Base-by-base conservation (phyloP, 2,329 filamentous ascomycete species). In the Hawksworthiomyces lignivorus region DNA sequence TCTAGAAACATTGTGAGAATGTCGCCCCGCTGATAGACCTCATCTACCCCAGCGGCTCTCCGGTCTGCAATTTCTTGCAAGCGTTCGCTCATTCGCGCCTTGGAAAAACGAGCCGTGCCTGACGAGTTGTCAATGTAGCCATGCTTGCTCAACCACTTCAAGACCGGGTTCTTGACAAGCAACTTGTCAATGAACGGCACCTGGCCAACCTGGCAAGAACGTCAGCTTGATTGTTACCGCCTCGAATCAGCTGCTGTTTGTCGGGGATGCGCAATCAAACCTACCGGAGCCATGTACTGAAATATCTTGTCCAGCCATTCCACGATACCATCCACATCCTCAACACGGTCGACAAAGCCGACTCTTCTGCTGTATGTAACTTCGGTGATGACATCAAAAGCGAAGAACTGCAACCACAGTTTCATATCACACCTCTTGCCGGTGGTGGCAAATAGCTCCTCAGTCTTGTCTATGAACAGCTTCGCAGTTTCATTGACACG, bases 381-480 rank as follows among this genome's bases (percentile, higher is more conserved):
- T 5, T 64, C 62, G 22, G 64, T 69, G 44, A 77, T 72, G 29
- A 75, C 68, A 47, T 77, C 73, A 4, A 76, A 57, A 1, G 72
- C 68, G 41, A 65, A 72, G 46, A 58, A 70, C 46, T 71, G 68
- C 21, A 71, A 54, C 62, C 63, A 68, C 36, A 63, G 56, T 4
- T 52, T 50, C 30, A 70, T 47, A 45, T 75, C 59, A 4, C 73
- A 48, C n/a, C n/a, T n/a, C n/a, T n/a, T 14, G 0, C 51, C 51
- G 0, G 44, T 39, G 1, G 46, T 38, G 2, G 65, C 60, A 10
- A 65, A 40, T 58, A 40, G 27, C 42, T 31, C 9, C 41, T 69
- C 64, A 1, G 31, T 40, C 24, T 73, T 54, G 2, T 61, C 54
- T 20, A 55, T 47, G 1, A 74, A 62, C 0, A 73, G 45, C 11